These are phyloP conservation scores for Trypanosoma platydactyli DNA, from an alignment of 208 protist species.

Conservation along the genomic window DNA sequence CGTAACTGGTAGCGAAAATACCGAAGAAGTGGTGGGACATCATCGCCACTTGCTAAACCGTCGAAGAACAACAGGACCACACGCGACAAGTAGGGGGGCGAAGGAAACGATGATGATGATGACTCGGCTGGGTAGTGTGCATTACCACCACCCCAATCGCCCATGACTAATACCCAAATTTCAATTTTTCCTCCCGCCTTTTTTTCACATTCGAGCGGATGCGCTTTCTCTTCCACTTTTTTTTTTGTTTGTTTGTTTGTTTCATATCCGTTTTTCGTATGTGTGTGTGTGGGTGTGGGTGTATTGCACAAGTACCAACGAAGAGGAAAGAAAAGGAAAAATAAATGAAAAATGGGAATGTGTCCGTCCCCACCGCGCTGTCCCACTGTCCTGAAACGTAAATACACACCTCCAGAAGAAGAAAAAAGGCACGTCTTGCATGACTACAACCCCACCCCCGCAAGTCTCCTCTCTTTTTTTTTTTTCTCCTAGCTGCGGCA, in stretches of 20 bases:
- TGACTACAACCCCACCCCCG: no score
- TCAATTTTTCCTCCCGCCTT: not conserved
- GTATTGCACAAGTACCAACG: not conserved
- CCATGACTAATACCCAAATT: not conserved
- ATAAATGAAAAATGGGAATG: constrained; percentile 14
- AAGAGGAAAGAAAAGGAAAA: not conserved
- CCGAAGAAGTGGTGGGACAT: constrained; percentile 12
- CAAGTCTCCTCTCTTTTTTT: not conserved
- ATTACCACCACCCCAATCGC: not conserved
- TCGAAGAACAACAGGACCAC: constrained; percentile 13
- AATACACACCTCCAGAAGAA: not conserved
- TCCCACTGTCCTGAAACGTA: not conserved
- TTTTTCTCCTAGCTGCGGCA: not conserved
- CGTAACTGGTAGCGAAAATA: constrained; percentile 11
- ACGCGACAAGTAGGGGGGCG: not conserved
- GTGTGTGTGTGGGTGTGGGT: not conserved
- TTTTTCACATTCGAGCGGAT: not conserved
- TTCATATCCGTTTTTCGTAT: not conserved
- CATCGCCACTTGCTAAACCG: constrained; percentile 22
- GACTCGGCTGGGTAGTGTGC: not conserved
- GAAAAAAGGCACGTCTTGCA: not conserved
- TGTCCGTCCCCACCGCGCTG: not conserved
- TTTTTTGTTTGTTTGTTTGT: not conserved
- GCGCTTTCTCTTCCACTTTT: not conserved
- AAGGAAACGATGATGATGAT: not conserved